Evolutionary conservation across 306 rosid genomes (phyloP), one percentile per base, ranked within the genome.

Genomic region (Cucurbita ficifolia): DNA sequence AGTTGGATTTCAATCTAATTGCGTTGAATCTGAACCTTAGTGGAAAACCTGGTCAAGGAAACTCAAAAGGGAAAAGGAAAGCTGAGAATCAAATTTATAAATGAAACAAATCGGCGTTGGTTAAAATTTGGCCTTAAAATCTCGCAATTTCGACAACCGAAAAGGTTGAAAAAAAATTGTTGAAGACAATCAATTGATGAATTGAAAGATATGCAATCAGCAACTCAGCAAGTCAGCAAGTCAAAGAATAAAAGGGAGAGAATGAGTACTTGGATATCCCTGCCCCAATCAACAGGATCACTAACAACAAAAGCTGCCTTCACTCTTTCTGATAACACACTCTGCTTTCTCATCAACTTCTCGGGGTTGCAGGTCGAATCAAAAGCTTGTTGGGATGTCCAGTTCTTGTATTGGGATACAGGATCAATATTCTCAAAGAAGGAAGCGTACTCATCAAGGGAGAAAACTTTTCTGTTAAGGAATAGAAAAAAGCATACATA

Each of bases 281-380:
- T 84, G 88, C 98, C 86, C 98, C 98, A 93, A 81, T 90, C 97
- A 76, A 88, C 90, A 79, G 98, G 85, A 72, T 93, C 97, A 64
- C 98, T 93, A 53, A 93, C 87, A 52, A 93, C 16, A 80, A 93
- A 93, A 21, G 86, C 94, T 4, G 97, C 98, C 72, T 80, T 81
- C 79, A 90, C 96, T 85, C 96, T 87, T 79, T 90, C 75, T 6
- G 89, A 84, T 74, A 53, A 70, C 68, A 87, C 82, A 75, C 74
- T 83, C 35, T 79, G 72, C 72, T 76, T 54, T 83, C 36, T 74
- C 45, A 73, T 69, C 36, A 35, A 74, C 75, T 50, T 60, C 78
- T 77, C 72, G 36, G 76, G 74, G 60, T 76, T 71, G 62, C 38
- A 11, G 76, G 75, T 69, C 75, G 61, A 79, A 76, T 78, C 46